Evolutionary conservation across 805 yeast species (phyloP).

Genomic region (Candida caryicola): DNA sequence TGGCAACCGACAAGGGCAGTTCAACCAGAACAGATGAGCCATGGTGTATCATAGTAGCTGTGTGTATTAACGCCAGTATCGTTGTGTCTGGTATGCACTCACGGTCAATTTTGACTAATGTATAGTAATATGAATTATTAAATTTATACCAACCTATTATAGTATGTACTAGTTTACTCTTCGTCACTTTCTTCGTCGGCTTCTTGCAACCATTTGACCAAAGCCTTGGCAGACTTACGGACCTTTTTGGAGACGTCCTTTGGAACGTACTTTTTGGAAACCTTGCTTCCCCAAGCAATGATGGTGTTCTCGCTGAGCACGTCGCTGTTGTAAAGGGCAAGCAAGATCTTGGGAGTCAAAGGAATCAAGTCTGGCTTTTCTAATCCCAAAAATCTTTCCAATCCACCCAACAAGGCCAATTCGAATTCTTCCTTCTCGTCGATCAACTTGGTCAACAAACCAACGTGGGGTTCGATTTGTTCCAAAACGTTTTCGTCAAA

Average conservation of each 20-base stretch:
- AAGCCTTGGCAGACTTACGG: conserved; percentile 94
- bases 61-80: neutral
- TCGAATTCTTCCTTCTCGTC: conserved; percentile 63
- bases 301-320: conserved; percentile 80
- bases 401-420: conserved; percentile 89
- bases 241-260: conserved; percentile 91
- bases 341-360: conserved; percentile 74
- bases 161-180: conserved; percentile 35
- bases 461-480: conserved; percentile 74
- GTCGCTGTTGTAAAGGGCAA: conserved; percentile 79
- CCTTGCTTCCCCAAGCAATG: conserved; percentile 82
- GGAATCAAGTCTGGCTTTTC: conserved; percentile 69
- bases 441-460: conserved; percentile 77
- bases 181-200: conserved; percentile 83
- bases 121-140: conserved; percentile 2
- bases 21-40: neutral
- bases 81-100: neutral
- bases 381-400: conserved; percentile 88
- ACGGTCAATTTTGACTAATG: neutral
- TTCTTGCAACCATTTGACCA: conserved; percentile 89
- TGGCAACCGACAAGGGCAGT: neutral
- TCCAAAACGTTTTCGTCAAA: conserved; percentile 74
- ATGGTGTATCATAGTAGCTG: neutral
- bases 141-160: neutral
- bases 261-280: conserved; percentile 89